phyloP scores from a whole-genome alignment of 129 eudicot species.

The Scalesia atractyloides region DNA sequence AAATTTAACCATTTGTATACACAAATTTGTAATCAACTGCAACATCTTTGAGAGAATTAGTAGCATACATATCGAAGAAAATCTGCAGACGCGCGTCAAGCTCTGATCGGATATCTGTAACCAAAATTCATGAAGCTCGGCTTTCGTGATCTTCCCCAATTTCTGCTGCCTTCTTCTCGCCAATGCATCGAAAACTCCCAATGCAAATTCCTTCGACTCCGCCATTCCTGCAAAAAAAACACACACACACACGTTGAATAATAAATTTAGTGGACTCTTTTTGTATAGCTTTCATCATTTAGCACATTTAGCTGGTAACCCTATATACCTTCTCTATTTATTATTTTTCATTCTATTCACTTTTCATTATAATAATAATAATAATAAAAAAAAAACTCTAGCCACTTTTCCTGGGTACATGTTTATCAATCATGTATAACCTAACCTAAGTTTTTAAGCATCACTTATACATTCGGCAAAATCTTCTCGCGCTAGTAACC shows the following conservation, averaged over 20 bases:
- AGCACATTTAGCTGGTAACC: too few relatives aligned
- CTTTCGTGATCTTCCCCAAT: slow-evolving; percentile 59
- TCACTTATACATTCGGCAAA: slow-evolving; percentile 95
- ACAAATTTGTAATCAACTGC: neutral
- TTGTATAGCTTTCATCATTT: too few relatives aligned
- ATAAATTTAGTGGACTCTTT: too few relatives aligned
- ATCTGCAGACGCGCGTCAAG: slow-evolving; percentile 97
- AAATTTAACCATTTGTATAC: neutral
- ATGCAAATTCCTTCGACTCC: slow-evolving; percentile 93
- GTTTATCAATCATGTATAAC: too few relatives aligned
- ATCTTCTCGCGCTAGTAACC: slow-evolving; percentile 67
- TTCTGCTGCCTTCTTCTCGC: slow-evolving; percentile 74
- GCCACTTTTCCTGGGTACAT: too few relatives aligned
- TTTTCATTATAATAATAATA: too few relatives aligned
- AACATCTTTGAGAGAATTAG: neutral
- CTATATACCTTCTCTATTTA: too few relatives aligned
- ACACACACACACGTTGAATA: too few relatives aligned
- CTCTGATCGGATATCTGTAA: slow-evolving; percentile 87
- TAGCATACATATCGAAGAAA: slow-evolving; percentile 92
- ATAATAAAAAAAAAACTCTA: too few relatives aligned
- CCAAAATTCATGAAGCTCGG: slow-evolving; percentile 91
- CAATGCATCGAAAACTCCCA: slow-evolving; percentile 83
- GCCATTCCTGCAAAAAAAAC: slow-evolving; percentile 62
- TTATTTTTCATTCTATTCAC: too few relatives aligned
- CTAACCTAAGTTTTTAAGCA: too few relatives aligned